phyloP scores from a whole-genome alignment of 1,284 basidiomycete species.

The Ustilago bromivora region DNA sequence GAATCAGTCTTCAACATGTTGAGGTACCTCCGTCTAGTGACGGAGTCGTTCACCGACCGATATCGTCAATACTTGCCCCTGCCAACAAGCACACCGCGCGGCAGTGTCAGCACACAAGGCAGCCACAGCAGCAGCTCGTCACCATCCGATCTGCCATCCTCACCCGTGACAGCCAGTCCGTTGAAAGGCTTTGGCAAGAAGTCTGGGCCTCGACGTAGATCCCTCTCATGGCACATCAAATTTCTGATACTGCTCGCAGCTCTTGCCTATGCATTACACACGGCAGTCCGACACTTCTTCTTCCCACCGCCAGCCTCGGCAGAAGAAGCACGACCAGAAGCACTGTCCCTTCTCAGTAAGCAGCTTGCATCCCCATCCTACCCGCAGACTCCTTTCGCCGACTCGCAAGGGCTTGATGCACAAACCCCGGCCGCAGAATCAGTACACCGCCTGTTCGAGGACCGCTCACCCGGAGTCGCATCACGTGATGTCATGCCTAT shows the following conservation, averaged over 20 bases:
- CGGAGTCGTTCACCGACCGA: slow-evolving; percentile 29
- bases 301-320: slow-evolving; percentile 9
- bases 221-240: slow-evolving; percentile 15
- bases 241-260: slow-evolving; percentile 11
- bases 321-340: slow-evolving; percentile 14
- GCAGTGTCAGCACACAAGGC: slow-evolving; percentile 27
- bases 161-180: neutral
- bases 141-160: neutral
- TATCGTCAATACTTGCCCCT: slow-evolving; percentile 33
- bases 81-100: slow-evolving; percentile 26
- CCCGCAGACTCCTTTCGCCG: slow-evolving; percentile 1
- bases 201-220: slow-evolving; percentile 9
- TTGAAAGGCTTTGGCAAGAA: slow-evolving; percentile 3
- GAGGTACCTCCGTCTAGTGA: slow-evolving; percentile 20
- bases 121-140: neutral
- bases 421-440: slow-evolving; percentile 1
- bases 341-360: slow-evolving; percentile 17
- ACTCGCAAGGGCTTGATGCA: neutral
- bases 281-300: slow-evolving; percentile 6
- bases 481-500: slow-evolving; percentile 25
- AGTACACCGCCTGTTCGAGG: slow-evolving; percentile 27
- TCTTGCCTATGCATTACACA: slow-evolving; percentile 16
- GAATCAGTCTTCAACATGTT: slow-evolving; percentile 15
- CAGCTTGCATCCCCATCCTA: slow-evolving; percentile 15
- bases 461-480: slow-evolving; percentile 19